Evolutionary conservation across 768 basidiomycete species (phyloP).

Genomic region (Rickenella mellea): DNA sequence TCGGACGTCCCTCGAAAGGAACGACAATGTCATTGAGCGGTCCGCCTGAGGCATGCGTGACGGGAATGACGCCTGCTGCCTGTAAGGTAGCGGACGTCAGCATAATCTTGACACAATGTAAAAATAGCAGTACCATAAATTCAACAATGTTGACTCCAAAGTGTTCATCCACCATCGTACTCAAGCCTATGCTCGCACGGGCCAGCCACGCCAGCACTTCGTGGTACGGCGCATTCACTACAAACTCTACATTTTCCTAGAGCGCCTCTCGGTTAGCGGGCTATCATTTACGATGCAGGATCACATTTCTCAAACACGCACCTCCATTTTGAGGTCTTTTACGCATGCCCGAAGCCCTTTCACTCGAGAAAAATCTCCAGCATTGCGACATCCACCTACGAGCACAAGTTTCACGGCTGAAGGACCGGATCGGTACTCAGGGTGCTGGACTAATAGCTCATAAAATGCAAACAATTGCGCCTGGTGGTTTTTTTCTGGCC

Average conservation of each 20-base stretch:
- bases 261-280: too few relatives aligned
- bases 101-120: not conserved
- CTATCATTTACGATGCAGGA: not conserved
- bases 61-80: conserved; percentile 91
- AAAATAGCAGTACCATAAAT: conserved; percentile 65
- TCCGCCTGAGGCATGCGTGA: conserved; percentile 89
- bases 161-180: conserved; percentile 97
- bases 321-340: conserved; percentile 53
- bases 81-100: conserved; percentile 20
- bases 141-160: conserved; percentile 98
- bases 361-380: conserved; percentile 63
- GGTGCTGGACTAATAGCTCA: conserved; percentile 44
- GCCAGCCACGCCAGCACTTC: conserved; percentile 65
- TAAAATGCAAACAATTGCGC: conserved; percentile 68
- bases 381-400: conserved; percentile 80
- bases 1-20: conserved; percentile 59
- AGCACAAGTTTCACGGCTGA: conserved; percentile 53
- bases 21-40: conserved; percentile 88
- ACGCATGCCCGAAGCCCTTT: conserved; percentile 49
- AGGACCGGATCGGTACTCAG: conserved; percentile 36
- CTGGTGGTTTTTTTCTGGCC: conserved; percentile 91
- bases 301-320: conserved; percentile 21
- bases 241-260: conserved; percentile 64
- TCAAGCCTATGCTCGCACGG: conserved; percentile 72
- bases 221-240: conserved; percentile 75